Evolutionary conservation across 1,284 basidiomycete genomes (phyloP).

Genomic region (Thecaphora frezii): DNA sequence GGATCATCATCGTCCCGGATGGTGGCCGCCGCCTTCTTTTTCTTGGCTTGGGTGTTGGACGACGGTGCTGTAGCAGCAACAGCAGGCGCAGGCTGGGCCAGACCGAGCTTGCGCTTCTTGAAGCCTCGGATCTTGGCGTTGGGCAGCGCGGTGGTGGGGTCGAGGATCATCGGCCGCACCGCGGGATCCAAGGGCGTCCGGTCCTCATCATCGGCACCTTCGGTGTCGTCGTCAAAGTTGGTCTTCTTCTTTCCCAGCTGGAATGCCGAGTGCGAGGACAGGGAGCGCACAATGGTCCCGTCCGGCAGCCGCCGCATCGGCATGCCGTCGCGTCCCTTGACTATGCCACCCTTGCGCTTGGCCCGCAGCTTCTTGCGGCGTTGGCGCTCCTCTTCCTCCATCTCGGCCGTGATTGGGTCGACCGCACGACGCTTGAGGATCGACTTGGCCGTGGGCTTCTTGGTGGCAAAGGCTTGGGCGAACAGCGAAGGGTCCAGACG

Average conservation of each 20-base stretch:
- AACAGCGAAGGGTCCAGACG: slow-evolving; percentile 50
- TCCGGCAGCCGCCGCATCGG: slow-evolving; percentile 38
- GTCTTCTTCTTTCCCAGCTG: slow-evolving; percentile 13
- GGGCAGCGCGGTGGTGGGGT: slow-evolving; percentile 31
- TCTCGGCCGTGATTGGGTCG: slow-evolving; percentile 19
- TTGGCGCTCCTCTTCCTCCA: slow-evolving; percentile 7
- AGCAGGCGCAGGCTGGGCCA: slow-evolving; percentile 1
- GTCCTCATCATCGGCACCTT: slow-evolving; percentile 4
- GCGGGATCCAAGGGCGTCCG: slow-evolving; percentile 23
- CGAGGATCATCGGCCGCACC: slow-evolving; percentile 21
- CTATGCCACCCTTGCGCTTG: slow-evolving; percentile 17
- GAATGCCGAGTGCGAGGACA: slow-evolving; percentile 1
- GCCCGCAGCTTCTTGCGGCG: slow-evolving; percentile 18
- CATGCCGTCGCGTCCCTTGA: slow-evolving; percentile 42
- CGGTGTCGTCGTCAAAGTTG: slow-evolving; percentile 22
- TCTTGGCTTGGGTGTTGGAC: slow-evolving; percentile 2
- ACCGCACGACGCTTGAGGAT: slow-evolving; percentile 34
- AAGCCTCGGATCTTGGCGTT: slow-evolving; percentile 37
- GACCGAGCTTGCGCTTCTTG: slow-evolving; percentile 36
- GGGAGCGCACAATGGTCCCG: slow-evolving; percentile 39
- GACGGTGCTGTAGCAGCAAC: slow-evolving; percentile 2
- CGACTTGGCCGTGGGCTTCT: slow-evolving; percentile 23
- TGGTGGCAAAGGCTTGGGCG: slow-evolving; percentile 35
- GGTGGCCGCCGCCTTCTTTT: slow-evolving; percentile 11
- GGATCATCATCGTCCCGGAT: slow-evolving; percentile 39